These are phyloP conservation scores for Serendipita sp. DNA, from an alignment of 768 basidiomycete genomes.

Conservation along the genomic window DNA sequence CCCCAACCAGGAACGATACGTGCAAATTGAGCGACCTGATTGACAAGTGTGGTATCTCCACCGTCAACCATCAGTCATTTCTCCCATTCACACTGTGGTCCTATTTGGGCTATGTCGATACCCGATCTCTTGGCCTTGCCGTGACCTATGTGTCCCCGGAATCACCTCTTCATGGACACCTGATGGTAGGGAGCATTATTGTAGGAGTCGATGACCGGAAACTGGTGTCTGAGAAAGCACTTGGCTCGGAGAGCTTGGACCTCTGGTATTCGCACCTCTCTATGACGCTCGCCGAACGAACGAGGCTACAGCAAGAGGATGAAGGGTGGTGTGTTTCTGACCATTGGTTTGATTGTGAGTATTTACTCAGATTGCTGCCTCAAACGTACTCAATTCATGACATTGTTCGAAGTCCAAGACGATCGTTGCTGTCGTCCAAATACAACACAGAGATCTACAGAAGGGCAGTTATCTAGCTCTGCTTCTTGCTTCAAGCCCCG, in stretches of 20 bases:
- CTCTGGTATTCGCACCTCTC: conserved; percentile 35
- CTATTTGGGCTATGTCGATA: neutral
- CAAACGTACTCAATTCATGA: too few species aligned
- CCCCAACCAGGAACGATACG: neutral
- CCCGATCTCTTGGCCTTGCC: neutral
- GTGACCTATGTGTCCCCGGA: conserved; percentile 18
- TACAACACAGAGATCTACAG: neutral
- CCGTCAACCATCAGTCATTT: neutral
- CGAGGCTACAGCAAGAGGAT: conserved; percentile 10
- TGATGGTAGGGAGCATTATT: conserved; percentile 43
- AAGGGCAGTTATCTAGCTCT: neutral
- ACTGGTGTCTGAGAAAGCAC: conserved; percentile 20
- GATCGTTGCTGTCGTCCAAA: too few species aligned
- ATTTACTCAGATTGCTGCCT: neutral
- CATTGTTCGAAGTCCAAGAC: too few species aligned
- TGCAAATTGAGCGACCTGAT: neutral
- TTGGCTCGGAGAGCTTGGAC: neutral
- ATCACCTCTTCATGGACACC: conserved; percentile 44
- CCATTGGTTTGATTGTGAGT: conserved; percentile 20
- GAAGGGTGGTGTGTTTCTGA: conserved; percentile 48
- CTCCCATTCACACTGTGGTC: neutral
- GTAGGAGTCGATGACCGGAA: conserved; percentile 47
- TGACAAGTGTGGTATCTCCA: neutral
- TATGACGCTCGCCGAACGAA: neutral
- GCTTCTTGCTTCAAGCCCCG: conserved; percentile 14